Evolutionary conservation across 164 flowering plant species (phyloP).

Genomic region (Piper betle): DNA sequence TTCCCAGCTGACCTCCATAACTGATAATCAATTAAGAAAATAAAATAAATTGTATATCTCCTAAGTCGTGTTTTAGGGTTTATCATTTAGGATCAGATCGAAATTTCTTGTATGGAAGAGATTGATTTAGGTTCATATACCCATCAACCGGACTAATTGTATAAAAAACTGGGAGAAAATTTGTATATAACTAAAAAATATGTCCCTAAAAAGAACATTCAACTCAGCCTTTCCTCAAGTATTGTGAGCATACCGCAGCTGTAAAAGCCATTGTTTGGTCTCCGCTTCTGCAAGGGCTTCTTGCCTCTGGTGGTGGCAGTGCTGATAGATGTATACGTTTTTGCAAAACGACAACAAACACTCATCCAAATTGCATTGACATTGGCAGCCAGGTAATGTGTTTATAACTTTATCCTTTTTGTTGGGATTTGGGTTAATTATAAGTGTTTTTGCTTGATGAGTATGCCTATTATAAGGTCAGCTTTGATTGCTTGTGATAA

Average conservation of each 20-base stretch:
- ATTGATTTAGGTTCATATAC: no score
- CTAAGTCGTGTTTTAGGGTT: no score
- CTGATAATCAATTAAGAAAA: constrained; percentile 8
- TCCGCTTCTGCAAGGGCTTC: constrained; percentile 89
- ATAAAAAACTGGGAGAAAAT: no score
- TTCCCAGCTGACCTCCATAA: constrained; percentile 40
- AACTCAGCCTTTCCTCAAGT: constrained; percentile 75
- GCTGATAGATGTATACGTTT: constrained; percentile 94
- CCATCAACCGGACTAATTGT: no score
- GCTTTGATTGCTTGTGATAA: not conserved
- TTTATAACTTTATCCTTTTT: not conserved
- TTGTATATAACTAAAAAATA: no score
- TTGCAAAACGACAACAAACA: constrained; percentile 89
- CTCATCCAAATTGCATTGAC: constrained; percentile 82
- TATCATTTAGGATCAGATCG: no score
- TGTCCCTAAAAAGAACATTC: no score
- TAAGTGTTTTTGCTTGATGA: not conserved
- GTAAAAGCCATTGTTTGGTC: constrained; percentile 99
- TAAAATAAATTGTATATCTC: not conserved
- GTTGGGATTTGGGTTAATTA: not conserved
- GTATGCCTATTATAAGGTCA: not conserved
- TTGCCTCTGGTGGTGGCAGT: constrained; percentile 98
- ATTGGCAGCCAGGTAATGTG: constrained; percentile 89
- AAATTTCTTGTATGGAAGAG: no score
- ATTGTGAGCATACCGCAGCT: constrained; percentile 94